These are phyloP conservation scores for Skeletonema marinoi DNA, from an alignment of 108 stramenopile species.

Conservation along the genomic window DNA sequence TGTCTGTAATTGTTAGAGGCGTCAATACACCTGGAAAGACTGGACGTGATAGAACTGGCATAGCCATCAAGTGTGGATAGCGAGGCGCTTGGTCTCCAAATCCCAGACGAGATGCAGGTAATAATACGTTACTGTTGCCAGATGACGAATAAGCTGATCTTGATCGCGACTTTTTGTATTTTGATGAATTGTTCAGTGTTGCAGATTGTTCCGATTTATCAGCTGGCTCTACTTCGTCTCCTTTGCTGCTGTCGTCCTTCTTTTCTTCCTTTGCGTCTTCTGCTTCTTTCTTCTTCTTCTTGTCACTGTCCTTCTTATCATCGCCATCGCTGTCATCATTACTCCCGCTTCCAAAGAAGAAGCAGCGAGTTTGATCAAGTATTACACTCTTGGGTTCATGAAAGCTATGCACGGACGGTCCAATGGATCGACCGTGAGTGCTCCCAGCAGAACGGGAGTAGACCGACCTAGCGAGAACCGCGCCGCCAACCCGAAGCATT, in stretches of 20 bases:
- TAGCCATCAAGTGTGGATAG: conserved; percentile 79
- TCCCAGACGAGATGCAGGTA: conserved; percentile 43
- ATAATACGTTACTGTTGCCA: conserved; percentile 22
- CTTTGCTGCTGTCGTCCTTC: conserved; percentile 16
- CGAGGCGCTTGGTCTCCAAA: conserved; percentile 87
- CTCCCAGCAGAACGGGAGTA: background rate
- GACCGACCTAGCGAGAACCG: background rate
- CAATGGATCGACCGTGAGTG: background rate
- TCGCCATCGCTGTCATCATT: conserved; percentile 41
- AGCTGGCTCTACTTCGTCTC: background rate
- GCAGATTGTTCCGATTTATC: conserved; percentile 18
- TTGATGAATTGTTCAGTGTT: conserved; percentile 41
- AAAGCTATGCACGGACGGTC: background rate
- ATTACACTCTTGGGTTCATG: background rate
- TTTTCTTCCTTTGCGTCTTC: conserved; percentile 24
- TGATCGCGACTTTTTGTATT: conserved; percentile 32
- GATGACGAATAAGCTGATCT: background rate
- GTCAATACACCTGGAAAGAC: conserved; percentile 86
- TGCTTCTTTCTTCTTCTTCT: conserved; percentile 19
- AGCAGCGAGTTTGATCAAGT: conserved; percentile 29
- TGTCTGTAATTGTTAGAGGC: conserved; percentile 73
- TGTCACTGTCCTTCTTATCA: conserved; percentile 18
- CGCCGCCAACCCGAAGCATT: background rate
- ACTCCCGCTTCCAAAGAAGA: conserved; percentile 47
- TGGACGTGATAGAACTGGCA: conserved; percentile 74